phyloP scores from a whole-genome alignment of 768 basidiomycete genomes.

The Amanita pallidorosea region DNA sequence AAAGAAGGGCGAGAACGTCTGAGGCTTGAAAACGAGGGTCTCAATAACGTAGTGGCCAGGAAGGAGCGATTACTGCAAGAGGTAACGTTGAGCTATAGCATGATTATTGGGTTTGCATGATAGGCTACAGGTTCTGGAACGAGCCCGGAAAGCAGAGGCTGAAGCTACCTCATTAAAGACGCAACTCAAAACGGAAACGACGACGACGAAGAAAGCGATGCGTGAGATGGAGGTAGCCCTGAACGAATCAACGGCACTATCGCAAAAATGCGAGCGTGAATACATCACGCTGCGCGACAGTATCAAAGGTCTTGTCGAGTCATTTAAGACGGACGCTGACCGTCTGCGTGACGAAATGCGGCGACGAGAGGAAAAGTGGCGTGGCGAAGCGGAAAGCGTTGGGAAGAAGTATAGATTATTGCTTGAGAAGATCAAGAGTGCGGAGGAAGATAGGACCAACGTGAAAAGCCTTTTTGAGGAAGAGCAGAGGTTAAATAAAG shows the following conservation, averaged over 20 bases:
- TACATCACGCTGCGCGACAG: constrained; percentile 73
- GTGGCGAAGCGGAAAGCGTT: constrained; percentile 54
- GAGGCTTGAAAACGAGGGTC: constrained; percentile 74
- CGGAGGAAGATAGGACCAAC: constrained; percentile 32
- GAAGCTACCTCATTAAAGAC: constrained; percentile 58
- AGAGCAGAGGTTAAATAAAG: constrained; percentile 35
- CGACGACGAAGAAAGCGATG: constrained; percentile 61
- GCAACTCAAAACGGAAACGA: constrained; percentile 65
- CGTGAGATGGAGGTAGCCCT: constrained; percentile 75
- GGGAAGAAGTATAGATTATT: constrained; percentile 62
- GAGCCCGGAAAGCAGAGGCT: constrained; percentile 79
- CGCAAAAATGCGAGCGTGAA: constrained; percentile 75
- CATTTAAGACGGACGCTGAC: constrained; percentile 68
- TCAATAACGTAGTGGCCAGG: constrained; percentile 80
- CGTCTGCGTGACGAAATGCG: constrained; percentile 64
- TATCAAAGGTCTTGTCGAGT: constrained; percentile 58
- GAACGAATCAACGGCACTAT: constrained; percentile 63
- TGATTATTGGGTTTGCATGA: neutral
- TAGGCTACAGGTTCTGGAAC: constrained; percentile 52
- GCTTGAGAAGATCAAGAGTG: constrained; percentile 48
- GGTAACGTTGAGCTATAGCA: constrained; percentile 24
- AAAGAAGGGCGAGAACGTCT: constrained; percentile 81
- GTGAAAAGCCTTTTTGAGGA: constrained; percentile 42
- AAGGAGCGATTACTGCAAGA: constrained; percentile 85
- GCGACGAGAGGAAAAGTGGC: constrained; percentile 60